Base-by-base conservation (phyloP, 1,284 basidiomycete genomes). In the Ustilago bromivora region DNA sequence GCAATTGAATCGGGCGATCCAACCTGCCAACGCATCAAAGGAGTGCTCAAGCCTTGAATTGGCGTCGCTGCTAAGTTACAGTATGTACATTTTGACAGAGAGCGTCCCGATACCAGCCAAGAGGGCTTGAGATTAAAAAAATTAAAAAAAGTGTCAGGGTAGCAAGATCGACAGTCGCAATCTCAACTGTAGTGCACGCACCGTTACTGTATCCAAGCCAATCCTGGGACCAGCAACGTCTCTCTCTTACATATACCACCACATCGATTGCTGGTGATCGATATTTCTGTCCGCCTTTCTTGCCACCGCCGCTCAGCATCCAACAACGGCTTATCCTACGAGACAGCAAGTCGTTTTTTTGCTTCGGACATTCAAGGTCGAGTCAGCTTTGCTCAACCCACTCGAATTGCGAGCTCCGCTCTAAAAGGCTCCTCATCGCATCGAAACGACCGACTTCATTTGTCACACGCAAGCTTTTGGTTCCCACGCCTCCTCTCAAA, bases 391-490 rank as follows among this genome's bases (percentile, higher is more conserved):
- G 17, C 5, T 19, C 12, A 46, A 19, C 41, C 41, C 41, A 46
- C 11, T 46, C 41, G 41, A 46, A 46, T 31, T 13, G 49, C 12
- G 32, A 28, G 3, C 19, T 31, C 31, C 31, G 31, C 12, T 32
- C 32, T 28, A 17, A 40, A 49, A 15, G 23, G n/a, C 47, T 9
- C 17, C 23, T 23, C 47, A n/a, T 23, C 23, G 36, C 9, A 35
- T 53, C 52, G 52, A 32, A 53, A 53, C 52, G 8, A 55, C 57
- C 57, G 43, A 59, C 57, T 59, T 59, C 57, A 59, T 59, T 49
- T 49, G 46, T 32, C 46, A 36, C 32, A 34, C 57, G 32, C 46
- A 40, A 11, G 31, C 46, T 1, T 19, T 35, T 10, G 9, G 49
- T 34, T 38, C 57, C n/a, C 57, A 49, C 57, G 34, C 57, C 19